These are phyloP conservation scores for Cercospora zeae-maydis DNA, from an alignment of 2,329 filamentous ascomycete genomes.

Conservation along the genomic window DNA sequence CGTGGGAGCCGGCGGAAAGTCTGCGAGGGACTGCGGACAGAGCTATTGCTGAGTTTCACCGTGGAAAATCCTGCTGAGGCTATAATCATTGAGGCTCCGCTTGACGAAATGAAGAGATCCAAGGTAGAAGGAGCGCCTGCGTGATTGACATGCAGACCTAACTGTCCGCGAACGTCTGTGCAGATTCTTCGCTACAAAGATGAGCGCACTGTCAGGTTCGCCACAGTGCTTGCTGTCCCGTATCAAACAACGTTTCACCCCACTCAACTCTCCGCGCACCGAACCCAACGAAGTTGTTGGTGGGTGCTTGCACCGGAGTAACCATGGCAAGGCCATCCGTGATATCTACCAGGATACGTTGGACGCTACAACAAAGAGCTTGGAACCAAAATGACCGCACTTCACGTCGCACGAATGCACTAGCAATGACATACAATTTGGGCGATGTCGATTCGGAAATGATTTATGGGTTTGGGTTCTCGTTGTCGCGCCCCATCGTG, in stretches of 20 bases:
- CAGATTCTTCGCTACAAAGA: neutral
- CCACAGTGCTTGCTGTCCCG: neutral
- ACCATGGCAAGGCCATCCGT: neutral
- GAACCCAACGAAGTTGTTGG: neutral
- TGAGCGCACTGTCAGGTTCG: conserved; percentile 1
- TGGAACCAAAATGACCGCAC: neutral
- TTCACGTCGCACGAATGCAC: neutral
- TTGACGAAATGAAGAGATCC: neutral
- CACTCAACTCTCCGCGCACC: neutral
- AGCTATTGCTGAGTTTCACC: no score
- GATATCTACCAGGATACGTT: conserved; percentile 1
- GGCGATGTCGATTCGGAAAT: neutral
- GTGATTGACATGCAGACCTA: neutral
- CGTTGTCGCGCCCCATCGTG: neutral
- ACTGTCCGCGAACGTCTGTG: neutral
- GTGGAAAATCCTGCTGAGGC: neutral
- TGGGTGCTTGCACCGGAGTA: neutral
- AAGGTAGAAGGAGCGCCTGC: conserved; percentile 1
- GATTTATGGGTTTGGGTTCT: neutral
- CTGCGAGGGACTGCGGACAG: conserved; percentile 4
- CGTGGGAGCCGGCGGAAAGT: conserved; percentile 3
- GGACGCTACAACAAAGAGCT: neutral
- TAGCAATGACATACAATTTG: neutral
- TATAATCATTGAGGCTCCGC: neutral
- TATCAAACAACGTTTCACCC: neutral